Percentiles rank a stretch among this genome's conserved stretches.
phyloP scores from a whole-genome alignment of 192 early-diverging fungal genomes.

The Linnemannia exigua region DNA sequence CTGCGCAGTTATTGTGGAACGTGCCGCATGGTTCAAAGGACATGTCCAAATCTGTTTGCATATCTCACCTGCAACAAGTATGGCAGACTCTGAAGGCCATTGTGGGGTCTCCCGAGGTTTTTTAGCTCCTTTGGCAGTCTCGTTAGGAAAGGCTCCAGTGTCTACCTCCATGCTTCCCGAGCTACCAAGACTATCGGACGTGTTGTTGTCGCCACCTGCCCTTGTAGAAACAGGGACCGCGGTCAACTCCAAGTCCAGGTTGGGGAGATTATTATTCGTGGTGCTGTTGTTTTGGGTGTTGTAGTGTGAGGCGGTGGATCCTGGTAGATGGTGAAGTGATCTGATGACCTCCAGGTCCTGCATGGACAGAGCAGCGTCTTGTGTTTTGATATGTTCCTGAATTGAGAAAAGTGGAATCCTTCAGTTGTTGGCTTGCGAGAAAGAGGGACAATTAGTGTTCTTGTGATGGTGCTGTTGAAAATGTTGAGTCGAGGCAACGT shows the following conservation, averaged over 20 bases:
- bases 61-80: slow-evolving; percentile 48
- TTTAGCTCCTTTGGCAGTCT: not conserved
- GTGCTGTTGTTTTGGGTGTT: not conserved
- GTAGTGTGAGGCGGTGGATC: not conserved
- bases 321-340: slow-evolving; percentile 8
- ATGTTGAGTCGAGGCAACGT: not conserved
- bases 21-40: not conserved
- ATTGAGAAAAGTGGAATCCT: not conserved
- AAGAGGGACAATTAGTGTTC: not conserved
- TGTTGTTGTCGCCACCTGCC: not conserved
- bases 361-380: not conserved
- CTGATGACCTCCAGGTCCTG: not conserved
- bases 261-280: not conserved
- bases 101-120: slow-evolving; percentile 8
- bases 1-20: not conserved
- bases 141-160: not conserved
- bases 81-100: slow-evolving; percentile 52
- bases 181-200: too few species aligned
- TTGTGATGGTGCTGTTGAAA: not conserved
- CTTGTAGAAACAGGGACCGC: not conserved
- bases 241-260: not conserved
- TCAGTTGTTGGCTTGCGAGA: not conserved
- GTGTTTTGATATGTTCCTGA: not conserved
- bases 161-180: not conserved
- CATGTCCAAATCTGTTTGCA: not conserved